phyloP scores from a whole-genome alignment of 306 rosid species.

The Erythrophleum fordii region DNA sequence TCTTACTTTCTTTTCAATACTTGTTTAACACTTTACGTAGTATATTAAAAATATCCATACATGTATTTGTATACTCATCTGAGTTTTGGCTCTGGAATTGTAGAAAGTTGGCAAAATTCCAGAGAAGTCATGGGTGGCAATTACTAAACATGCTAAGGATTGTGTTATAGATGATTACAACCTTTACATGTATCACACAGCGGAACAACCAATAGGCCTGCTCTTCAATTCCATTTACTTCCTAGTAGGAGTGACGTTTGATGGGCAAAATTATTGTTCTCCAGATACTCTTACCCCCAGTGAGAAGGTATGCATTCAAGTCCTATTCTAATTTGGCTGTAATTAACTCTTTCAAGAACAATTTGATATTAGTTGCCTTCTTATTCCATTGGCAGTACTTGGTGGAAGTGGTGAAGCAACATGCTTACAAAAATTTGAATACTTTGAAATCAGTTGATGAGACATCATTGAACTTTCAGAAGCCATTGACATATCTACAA shows the following conservation, averaged over 20 bases:
- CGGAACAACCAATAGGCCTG: slow-evolving; percentile 33
- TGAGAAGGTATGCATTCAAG: slow-evolving; percentile 39
- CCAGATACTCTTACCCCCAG: slow-evolving; percentile 32
- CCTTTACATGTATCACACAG: slow-evolving; percentile 34
- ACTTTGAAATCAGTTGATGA: slow-evolving; percentile 37
- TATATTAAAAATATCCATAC: neutral
- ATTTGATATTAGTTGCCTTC: neutral
- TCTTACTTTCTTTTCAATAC: neutral
- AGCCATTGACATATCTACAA: slow-evolving; percentile 31
- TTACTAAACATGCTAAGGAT: slow-evolving; percentile 57
- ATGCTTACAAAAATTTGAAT: slow-evolving; percentile 44
- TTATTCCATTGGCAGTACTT: slow-evolving; percentile 43
- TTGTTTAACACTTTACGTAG: neutral
- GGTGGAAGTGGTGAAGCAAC: slow-evolving; percentile 48
- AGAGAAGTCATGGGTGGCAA: slow-evolving; percentile 45
- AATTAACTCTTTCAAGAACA: neutral
- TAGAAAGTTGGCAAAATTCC: slow-evolving; percentile 55
- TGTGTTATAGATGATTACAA: slow-evolving; percentile 47
- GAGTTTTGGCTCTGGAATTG: slow-evolving; percentile 34
- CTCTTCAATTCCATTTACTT: slow-evolving; percentile 54
- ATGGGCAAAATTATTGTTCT: slow-evolving; percentile 31
- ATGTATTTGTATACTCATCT: neutral
- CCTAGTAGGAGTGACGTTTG: slow-evolving; percentile 53
- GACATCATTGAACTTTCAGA: slow-evolving; percentile 23
- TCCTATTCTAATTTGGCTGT: neutral